phyloP scores from a whole-genome alignment of 2,329 filamentous ascomycete species.

The Gnomoniopsis sp. region DNA sequence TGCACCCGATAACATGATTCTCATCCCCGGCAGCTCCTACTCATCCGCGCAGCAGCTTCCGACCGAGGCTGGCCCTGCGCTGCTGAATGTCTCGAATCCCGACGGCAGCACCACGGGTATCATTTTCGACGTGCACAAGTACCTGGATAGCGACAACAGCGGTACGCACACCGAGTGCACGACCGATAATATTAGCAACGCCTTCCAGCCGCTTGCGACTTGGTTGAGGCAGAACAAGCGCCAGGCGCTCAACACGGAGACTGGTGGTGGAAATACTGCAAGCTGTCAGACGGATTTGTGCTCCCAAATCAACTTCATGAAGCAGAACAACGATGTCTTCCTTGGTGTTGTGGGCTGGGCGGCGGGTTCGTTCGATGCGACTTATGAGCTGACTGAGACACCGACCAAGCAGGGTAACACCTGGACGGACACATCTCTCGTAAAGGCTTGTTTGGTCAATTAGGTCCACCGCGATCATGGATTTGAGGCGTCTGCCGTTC shows the following conservation, averaged over 20 bases:
- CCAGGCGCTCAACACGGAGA: slow-evolving; percentile 32
- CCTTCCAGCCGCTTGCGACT: slow-evolving; percentile 30
- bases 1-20: slow-evolving; percentile 55
- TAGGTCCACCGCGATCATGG: not conserved
- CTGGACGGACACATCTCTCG: slow-evolving; percentile 21
- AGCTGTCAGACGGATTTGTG: slow-evolving; percentile 30
- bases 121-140: slow-evolving; percentile 57
- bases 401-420: slow-evolving; percentile 22
- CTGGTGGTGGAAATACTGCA: slow-evolving; percentile 31
- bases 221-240: slow-evolving; percentile 31
- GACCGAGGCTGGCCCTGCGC: slow-evolving; percentile 45
- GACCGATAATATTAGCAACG: slow-evolving; percentile 37
- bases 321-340: slow-evolving; percentile 28
- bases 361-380: slow-evolving; percentile 25
- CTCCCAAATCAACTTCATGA: slow-evolving; percentile 28
- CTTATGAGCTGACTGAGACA: slow-evolving; percentile 27
- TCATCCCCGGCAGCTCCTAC: slow-evolving; percentile 53
- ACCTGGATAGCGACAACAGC: slow-evolving; percentile 55
- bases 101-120: slow-evolving; percentile 52
- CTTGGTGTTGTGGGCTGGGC: slow-evolving; percentile 27
- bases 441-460: slow-evolving; percentile 22
- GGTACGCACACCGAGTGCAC: slow-evolving; percentile 50
- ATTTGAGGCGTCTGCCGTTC: not conserved
- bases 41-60: slow-evolving; percentile 44
- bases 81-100: slow-evolving; percentile 51